phyloP scores from a whole-genome alignment of 164 flowering plant genomes.

The Litsea cubeba region DNA sequence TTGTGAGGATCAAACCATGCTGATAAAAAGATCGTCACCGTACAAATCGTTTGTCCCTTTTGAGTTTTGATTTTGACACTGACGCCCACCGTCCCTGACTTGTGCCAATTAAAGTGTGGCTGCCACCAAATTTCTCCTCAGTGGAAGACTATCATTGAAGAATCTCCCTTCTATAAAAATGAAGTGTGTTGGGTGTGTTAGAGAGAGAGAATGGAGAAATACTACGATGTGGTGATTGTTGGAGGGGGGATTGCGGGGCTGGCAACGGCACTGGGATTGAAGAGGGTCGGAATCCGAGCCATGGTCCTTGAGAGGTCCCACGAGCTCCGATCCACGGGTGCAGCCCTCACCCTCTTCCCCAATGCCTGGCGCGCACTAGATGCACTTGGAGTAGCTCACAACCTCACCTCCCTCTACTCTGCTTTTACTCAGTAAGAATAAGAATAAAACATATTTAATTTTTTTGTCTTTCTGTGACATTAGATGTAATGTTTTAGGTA shows the following conservation, averaged over 20 bases:
- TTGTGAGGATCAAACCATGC: no score
- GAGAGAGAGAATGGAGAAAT: conserved; percentile 6
- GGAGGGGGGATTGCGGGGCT: conserved; percentile 27
- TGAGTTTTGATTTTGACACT: no score
- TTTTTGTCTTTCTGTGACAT: no score
- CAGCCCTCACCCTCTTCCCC: conserved; percentile 23
- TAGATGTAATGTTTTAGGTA: no score
- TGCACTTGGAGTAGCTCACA: conserved; percentile 32
- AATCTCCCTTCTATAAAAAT: neutral
- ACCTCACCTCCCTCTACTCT: conserved; percentile 29
- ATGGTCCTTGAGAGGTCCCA: conserved; percentile 21
- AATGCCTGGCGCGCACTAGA: conserved; percentile 39
- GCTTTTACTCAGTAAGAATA: conserved; percentile 25
- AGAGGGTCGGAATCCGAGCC: conserved; percentile 4
- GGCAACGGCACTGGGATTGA: neutral
- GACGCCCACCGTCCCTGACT: no score
- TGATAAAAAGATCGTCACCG: no score
- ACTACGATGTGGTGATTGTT: conserved; percentile 27
- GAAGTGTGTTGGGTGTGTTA: neutral
- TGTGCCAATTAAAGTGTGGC: no score
- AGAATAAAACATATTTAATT: neutral
- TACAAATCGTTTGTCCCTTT: no score
- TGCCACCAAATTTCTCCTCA: neutral
- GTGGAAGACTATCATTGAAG: no score
- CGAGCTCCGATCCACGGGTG: conserved; percentile 25